Conservation (phyloP, 352 stramenopile species). For the Phytophthora crassamura region DNA sequence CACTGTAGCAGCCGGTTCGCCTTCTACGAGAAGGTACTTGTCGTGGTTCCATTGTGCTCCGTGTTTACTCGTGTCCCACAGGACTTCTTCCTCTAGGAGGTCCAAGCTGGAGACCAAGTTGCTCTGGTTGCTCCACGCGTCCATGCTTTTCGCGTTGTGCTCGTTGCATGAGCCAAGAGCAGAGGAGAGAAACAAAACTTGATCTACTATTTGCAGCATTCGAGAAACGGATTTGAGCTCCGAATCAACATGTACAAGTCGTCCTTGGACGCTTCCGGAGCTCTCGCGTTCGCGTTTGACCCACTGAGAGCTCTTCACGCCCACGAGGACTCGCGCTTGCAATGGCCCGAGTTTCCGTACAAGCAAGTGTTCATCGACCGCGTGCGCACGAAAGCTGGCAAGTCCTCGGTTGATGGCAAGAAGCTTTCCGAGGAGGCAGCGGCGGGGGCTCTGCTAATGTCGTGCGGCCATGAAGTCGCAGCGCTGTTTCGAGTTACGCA, state of each 20-base stretch:
- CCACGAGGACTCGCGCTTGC: conserved; percentile 47
- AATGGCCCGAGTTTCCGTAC: conserved; percentile 73
- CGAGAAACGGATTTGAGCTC: conserved; percentile 27
- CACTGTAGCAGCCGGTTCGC: conserved; percentile 31
- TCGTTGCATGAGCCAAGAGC: neutral
- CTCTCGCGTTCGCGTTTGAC: conserved; percentile 66
- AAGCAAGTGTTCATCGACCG: conserved; percentile 72
- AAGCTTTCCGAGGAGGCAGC: conserved; percentile 46
- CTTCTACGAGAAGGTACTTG: conserved; percentile 36
- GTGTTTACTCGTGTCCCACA: conserved; percentile 16
- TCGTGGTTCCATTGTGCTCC: conserved; percentile 11
- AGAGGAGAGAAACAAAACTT: neutral
- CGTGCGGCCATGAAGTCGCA: conserved; percentile 43
- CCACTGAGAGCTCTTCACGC: conserved; percentile 55
- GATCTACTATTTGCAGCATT: conserved; percentile 29
- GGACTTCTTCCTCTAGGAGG: conserved; percentile 32
- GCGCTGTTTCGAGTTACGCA: conserved; percentile 61
- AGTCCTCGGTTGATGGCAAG: conserved; percentile 14
- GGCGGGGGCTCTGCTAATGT: conserved; percentile 61
- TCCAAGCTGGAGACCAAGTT: conserved; percentile 30
- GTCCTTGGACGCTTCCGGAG: conserved; percentile 37
- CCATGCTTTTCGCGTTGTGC: conserved; percentile 15
- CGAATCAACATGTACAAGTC: conserved; percentile 58
- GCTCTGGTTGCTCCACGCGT: conserved; percentile 26
- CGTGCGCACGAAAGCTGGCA: conserved; percentile 44